Evolutionary conservation across 345 rosid species (phyloP), one percentile per base, ranked within the genome.

Genomic region (Syzygium oleosum): DNA sequence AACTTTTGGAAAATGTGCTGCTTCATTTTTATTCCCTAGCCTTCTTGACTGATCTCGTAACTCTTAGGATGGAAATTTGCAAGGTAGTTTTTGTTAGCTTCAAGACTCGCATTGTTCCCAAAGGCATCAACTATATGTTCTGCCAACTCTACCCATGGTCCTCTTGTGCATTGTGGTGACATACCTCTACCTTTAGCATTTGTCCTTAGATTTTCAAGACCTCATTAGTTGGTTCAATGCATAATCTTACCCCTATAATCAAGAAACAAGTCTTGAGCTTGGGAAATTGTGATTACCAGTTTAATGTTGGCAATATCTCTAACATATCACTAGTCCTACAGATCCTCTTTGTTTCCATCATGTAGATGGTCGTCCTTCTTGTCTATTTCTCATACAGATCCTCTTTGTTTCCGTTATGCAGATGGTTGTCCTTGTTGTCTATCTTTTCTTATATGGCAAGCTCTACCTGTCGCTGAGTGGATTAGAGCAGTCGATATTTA

Each of bases 401-500:
- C 51, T 51, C 53, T 87, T 68, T 46, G 25, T 52, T 56, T 84
- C 51, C 87, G 59, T 73, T 63, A 53, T 89, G 92, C 97, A 98
- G 99, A 31, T 96, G 87, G 95, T 94, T 87, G 95, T 94, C 92
- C 91, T 96, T 52, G 91, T 94, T 21, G 96, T 94, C 73, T 98
- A 96, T 87, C 89, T 91, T 78, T 96, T 91, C 95, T 91, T 98
- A 93, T 98, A 98, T 65, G 98, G 99, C 23, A 96, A 93, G 91
- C 96, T 98, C 83, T 98, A 96, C 92, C 59, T 98, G 86, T 91
- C 98, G 53, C 77, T 98, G 88, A 98, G 99, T 93, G 99, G 99
- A 91, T 88, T 98, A 89, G 99, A 98, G 90, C 92, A 90, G 87
- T 93, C 99, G 58, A 98, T 96, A 88, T 89, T 94, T 8, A 95